These are phyloP conservation scores for Pichia thaimueangensis DNA, from an alignment of 805 yeast species.

Conservation along the genomic window DNA sequence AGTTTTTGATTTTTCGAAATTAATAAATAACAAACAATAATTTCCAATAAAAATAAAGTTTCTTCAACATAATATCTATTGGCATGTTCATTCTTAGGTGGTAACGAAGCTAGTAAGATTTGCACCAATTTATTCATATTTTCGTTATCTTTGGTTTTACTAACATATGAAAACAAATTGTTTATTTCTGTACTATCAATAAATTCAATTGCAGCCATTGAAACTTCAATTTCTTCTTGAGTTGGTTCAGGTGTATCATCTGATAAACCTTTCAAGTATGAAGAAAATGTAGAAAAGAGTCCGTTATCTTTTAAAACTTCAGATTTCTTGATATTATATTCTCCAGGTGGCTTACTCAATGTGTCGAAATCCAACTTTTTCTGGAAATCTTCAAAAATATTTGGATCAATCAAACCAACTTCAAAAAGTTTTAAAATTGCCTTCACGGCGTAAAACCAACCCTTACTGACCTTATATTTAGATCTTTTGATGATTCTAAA, in stretches of 20 bases:
- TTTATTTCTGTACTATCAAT: conserved; percentile 61
- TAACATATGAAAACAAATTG: conserved; percentile 47
- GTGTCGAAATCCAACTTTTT: conserved; percentile 44
- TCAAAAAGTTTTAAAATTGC: conserved; percentile 62
- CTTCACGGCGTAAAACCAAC: conserved; percentile 56
- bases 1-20: conserved; percentile 24
- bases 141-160: conserved; percentile 27
- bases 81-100: conserved; percentile 27
- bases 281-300: conserved; percentile 83
- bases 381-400: conserved; percentile 60
- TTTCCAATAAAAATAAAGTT: conserved; percentile 28
- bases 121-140: conserved; percentile 32
- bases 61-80: conserved; percentile 24
- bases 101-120: conserved; percentile 31
- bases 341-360: conserved; percentile 60
- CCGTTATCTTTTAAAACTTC: conserved; percentile 69
- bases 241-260: conserved; percentile 91
- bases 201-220: conserved; percentile 79
- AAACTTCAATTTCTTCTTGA: conserved; percentile 84
- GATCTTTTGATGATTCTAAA: conserved; percentile 68
- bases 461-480: conserved; percentile 38
- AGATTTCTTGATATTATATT: conserved; percentile 54
- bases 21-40: conserved; percentile 27
- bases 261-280: conserved; percentile 78
- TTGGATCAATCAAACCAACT: conserved; percentile 64